Evolutionary conservation across 192 early-diverging fungal species (phyloP).

Genomic region (Podila epicladia): DNA sequence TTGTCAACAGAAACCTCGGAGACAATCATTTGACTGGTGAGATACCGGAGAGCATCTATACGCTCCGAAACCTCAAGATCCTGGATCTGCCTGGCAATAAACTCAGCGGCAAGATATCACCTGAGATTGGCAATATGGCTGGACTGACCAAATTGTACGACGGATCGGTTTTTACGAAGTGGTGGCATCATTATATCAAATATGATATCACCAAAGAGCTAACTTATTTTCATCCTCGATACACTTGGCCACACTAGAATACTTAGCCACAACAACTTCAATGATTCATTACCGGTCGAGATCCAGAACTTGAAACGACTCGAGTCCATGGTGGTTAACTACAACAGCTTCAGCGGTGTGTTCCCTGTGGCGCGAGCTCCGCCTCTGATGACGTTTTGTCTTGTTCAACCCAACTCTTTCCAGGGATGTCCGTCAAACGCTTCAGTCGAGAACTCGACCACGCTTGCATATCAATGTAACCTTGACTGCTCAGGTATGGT

Average conservation of each 20-base stretch:
- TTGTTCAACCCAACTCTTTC: slow-evolving; percentile 37
- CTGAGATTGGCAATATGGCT: slow-evolving; percentile 19
- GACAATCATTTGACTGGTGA: slow-evolving; percentile 26
- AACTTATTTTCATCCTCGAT: not conserved
- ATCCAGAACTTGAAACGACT: slow-evolving; percentile 23
- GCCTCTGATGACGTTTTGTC: slow-evolving; percentile 10
- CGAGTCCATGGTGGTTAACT: slow-evolving; percentile 34
- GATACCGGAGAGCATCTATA: slow-evolving; percentile 17
- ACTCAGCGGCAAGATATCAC: slow-evolving; percentile 1
- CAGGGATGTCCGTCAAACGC: slow-evolving; percentile 15
- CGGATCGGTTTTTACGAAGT: not conserved
- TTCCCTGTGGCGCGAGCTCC: slow-evolving; percentile 23
- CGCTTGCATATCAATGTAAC: slow-evolving; percentile 39
- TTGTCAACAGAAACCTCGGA: slow-evolving; percentile 8
- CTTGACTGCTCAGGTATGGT: slow-evolving; percentile 27
- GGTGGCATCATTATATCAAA: not conserved
- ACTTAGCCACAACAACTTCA: slow-evolving; percentile 29
- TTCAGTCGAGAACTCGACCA: slow-evolving; percentile 12
- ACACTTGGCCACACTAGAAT: not conserved
- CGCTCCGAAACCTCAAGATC: slow-evolving; percentile 12
- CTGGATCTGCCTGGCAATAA: slow-evolving; percentile 24
- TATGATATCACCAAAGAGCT: not conserved
- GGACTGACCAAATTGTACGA: slow-evolving; percentile 12
- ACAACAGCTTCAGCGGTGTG: slow-evolving; percentile 22
- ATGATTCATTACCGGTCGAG: slow-evolving; percentile 21